Evolutionary conservation across 164 flowering plant species (phyloP), one percentile per base, ranked within the genome.

Genomic region (Annona squamosa): DNA sequence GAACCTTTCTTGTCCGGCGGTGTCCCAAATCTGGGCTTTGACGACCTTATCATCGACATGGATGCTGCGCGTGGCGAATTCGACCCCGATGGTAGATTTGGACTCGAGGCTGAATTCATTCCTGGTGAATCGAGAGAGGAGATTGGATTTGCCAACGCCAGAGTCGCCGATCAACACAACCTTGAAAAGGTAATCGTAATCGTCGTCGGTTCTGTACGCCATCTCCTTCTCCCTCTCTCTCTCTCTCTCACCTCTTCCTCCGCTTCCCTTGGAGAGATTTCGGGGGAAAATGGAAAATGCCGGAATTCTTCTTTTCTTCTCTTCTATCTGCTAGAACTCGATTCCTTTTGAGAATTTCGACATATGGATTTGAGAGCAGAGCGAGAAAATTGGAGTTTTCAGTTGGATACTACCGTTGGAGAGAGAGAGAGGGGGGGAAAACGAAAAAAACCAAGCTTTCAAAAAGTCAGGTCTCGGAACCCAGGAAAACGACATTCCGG

Each of bases 1-100:
- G 16, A 68, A 89, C 91, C 91, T 86, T 52, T 87, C 91, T 79
- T 89, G 91, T 57, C 91, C 91, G 1, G 93, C 93, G 44, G 90
- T 89, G 77, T 86, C 93, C 91, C 91, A 89, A 81, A 89, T 89
- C 83, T 89, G 92, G 74, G 90, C 90, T 85, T 89, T 89, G 78
- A 89, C 85, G 64, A 89, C 79, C 81, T 87, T 89, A 64, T 87
- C 90, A 66, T 89, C 93, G 48, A 86, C 89, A 3, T 67, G 88
- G 67, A 89, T 86, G 76, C 86, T 85, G 17, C 93, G 83, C 12
- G 90, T 88, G 45, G 92, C 92, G 80, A 88, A 88, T 73, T 88
- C 89, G 65, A 88, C 91, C n/a, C 91, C 91, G 69, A 88, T 88
- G 70, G 91, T 88, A 72, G 92, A 87, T 73, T 87, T 87, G n/a